Base-by-base conservation (phyloP, 2,329 filamentous ascomycete species). In the Botrytis cinerea region DNA sequence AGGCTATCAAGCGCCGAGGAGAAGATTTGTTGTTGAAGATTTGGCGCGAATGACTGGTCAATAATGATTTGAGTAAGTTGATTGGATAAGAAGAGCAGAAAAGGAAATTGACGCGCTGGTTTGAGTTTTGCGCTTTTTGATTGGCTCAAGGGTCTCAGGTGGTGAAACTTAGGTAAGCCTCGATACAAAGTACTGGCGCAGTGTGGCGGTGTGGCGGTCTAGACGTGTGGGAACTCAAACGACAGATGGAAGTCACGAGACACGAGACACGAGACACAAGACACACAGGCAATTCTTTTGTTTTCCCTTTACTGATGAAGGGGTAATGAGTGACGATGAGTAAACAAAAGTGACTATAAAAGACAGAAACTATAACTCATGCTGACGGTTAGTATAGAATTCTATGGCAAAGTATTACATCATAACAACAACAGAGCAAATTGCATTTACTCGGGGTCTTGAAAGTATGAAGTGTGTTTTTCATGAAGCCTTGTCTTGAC, bases 1-100 rank as follows among this genome's bases (percentile, higher is more conserved):
- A 78, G 77, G 78, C 70, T 76, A 74, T 72, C 62, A 78, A 77
- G 77, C 78, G 78, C 76, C 69, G 73, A 70, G 61, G 54, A 70
- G 32, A 43, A 67, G 46, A 54, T 72, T 51, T 28, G 61, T 67
- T 72, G 61, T 71, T 32, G 61, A 67, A 48, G 28, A 38, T 59
- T 67, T 72, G 61, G 38, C 61, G 61, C 70, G 61, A 28, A 59
- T 38, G 61, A 71, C 22, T 71, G 59, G 57, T 70, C 1, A 45
- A 54, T 63, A 35, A 8, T 45, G 16, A n/a, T 51, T 72, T 60
- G 60, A 46, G 45, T n/a, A 25, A 32, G 40, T 67, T 74, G 69
- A 72, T 73, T 73, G 71, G 71, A 35, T 40, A 32, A 32, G 63
- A 61, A 45, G 35, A 38, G 48, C 20, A 35, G 40, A 46, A 64